phyloP scores from a whole-genome alignment of 2,329 filamentous ascomycete species.

The Ascochyta clinopodiicola region DNA sequence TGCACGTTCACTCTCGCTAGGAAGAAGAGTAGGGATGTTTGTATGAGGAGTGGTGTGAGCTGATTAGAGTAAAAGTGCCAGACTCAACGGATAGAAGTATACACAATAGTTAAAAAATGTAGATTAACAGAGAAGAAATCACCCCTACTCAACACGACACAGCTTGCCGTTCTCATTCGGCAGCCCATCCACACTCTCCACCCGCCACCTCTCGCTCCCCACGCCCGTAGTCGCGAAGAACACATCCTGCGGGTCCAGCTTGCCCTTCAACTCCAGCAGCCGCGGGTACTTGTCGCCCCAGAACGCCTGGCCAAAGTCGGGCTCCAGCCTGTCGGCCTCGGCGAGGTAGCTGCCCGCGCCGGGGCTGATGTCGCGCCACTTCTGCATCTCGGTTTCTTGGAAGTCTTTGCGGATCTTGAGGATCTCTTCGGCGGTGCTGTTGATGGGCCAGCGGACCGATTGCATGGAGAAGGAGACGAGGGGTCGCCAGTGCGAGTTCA shows the following conservation, averaged over 20 bases:
- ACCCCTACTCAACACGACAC: slow-evolving; percentile 31
- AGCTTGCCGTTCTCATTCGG: slow-evolving; percentile 47
- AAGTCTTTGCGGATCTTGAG: slow-evolving; percentile 19
- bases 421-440: slow-evolving; percentile 26
- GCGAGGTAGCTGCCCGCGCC: slow-evolving; percentile 38
- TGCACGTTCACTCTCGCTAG: too few relatives aligned
- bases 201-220: slow-evolving; percentile 44
- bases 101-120: too few relatives aligned
- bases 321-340: slow-evolving; percentile 36
- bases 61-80: too few relatives aligned
- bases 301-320: slow-evolving; percentile 36
- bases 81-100: too few relatives aligned
- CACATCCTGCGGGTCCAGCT: slow-evolving; percentile 42
- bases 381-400: slow-evolving; percentile 26
- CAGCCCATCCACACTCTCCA: slow-evolving; percentile 42
- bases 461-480: slow-evolving; percentile 34
- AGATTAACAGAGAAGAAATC: too few relatives aligned
- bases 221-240: slow-evolving; percentile 45
- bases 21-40: too few relatives aligned
- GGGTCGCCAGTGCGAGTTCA: slow-evolving; percentile 34
- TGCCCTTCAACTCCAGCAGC: slow-evolving; percentile 33
- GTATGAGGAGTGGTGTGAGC: too few relatives aligned
- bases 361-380: slow-evolving; percentile 29
- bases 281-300: slow-evolving; percentile 39
- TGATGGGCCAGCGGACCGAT: slow-evolving; percentile 19